Evolutionary conservation across 768 basidiomycete species (phyloP).

Genomic region (Kwoniella dejecticola): DNA sequence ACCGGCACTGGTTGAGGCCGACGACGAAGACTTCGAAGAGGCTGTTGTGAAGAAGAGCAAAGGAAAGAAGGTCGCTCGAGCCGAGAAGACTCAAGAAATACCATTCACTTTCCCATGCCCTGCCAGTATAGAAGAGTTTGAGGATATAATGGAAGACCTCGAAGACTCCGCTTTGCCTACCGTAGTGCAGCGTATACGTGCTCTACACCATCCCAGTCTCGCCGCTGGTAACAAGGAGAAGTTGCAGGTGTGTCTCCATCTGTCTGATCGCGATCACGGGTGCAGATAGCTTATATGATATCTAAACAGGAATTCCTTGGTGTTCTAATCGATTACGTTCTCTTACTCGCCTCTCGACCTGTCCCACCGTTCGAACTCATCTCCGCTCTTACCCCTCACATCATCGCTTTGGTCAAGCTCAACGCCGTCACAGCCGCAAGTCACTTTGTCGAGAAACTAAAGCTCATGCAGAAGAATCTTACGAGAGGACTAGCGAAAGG

Average conservation of each 20-base stretch:
- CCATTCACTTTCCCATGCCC: constrained; percentile 95
- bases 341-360: constrained; percentile 71
- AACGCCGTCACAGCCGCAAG: constrained; percentile 80
- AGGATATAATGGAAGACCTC: constrained; percentile 74
- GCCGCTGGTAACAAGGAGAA: constrained; percentile 87
- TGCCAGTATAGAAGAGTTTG: constrained; percentile 78
- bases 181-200: constrained; percentile 85
- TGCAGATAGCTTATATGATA: not conserved
- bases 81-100: constrained; percentile 62
- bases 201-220: constrained; percentile 89
- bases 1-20: constrained; percentile 14
- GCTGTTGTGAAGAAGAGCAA: constrained; percentile 21
- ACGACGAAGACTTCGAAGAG: constrained; percentile 21
- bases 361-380: constrained; percentile 66
- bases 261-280: too few species aligned
- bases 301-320: constrained; percentile 65
- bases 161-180: constrained; percentile 72
- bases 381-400: constrained; percentile 71
- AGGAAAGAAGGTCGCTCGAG: constrained; percentile 30
- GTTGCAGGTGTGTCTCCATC: constrained; percentile 67
- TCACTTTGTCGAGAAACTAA: constrained; percentile 77
- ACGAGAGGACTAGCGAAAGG: constrained; percentile 76
- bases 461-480: constrained; percentile 92
- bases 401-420: constrained; percentile 72
- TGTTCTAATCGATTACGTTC: constrained; percentile 83